phyloP scores from a whole-genome alignment of 169 alveolate genomes.

The Cryptosporidium felis region DNA sequence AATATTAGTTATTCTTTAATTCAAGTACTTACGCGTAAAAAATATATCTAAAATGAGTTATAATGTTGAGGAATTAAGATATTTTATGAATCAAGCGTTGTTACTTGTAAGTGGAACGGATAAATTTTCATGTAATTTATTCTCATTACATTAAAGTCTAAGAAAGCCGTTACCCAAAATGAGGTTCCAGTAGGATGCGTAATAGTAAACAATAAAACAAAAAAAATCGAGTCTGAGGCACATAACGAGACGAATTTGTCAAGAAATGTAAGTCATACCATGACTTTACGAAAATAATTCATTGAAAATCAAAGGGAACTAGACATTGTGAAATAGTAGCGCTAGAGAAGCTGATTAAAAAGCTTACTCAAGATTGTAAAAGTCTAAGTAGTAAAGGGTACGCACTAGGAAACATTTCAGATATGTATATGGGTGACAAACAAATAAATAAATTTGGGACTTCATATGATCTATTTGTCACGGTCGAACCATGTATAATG shows the following conservation, averaged over 20 bases:
- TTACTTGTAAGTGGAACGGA: conserved; percentile 16
- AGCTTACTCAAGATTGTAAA: neutral
- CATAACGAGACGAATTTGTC: conserved; percentile 56
- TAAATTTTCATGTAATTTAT: too few relatives aligned
- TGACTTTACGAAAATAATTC: neutral
- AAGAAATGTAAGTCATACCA: conserved; percentile 30
- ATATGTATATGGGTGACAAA: neutral
- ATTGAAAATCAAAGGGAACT: conserved; percentile 32
- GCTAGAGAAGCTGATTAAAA: conserved; percentile 9
- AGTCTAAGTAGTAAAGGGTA: neutral
- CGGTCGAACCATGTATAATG: conserved; percentile 69
- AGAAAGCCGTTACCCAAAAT: neutral
- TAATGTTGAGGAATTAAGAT: neutral
- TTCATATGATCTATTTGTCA: conserved; percentile 50
- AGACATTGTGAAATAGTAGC: conserved; percentile 65
- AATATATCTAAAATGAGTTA: neutral
- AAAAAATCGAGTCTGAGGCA: conserved; percentile 52
- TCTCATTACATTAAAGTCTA: conserved; percentile 4
- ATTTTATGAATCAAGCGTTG: conserved; percentile 40
- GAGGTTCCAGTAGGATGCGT: conserved; percentile 68
- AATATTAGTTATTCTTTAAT: too few relatives aligned
- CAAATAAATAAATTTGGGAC: neutral
- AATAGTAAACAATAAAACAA: conserved; percentile 36
- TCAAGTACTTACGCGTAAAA: too few relatives aligned
- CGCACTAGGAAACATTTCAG: neutral